These are phyloP conservation scores for Solanum pimpinellifolium DNA, from an alignment of 257 asterid species.

Conservation along the genomic window DNA sequence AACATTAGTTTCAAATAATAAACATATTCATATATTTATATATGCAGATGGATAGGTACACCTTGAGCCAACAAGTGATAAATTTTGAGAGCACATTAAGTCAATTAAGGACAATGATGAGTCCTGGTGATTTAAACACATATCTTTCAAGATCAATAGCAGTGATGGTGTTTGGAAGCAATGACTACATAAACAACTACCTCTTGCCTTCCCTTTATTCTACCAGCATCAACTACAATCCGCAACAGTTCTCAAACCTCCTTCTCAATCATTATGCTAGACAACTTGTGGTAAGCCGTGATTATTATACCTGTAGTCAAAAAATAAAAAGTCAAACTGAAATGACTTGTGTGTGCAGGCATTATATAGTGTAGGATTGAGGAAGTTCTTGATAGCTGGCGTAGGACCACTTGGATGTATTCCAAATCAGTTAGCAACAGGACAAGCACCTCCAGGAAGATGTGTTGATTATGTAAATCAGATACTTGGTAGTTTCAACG, in stretches of 20 bases:
- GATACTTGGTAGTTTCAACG: conserved; percentile 56
- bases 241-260: conserved; percentile 59
- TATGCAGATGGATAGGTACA: conserved; percentile 57
- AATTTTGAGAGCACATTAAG: conserved; percentile 67
- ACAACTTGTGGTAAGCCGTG: conserved; percentile 34
- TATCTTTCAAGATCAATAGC: conserved; percentile 51
- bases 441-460: conserved; percentile 53
- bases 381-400: conserved; percentile 58
- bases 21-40: background rate
- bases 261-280: conserved; percentile 64
- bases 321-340: too few relatives aligned
- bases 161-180: conserved; percentile 66
- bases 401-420: conserved; percentile 89
- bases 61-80: conserved; percentile 67
- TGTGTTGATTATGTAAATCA: conserved; percentile 83
- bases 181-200: conserved; percentile 94
- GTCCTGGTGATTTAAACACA: conserved; percentile 10
- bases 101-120: conserved; percentile 45
- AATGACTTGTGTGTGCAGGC: conserved; percentile 14
- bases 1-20: background rate
- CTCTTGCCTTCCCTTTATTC: conserved; percentile 56
- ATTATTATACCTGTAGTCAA: background rate
- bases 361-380: conserved; percentile 57
- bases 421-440: conserved; percentile 68
- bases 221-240: conserved; percentile 54